Evolutionary conservation across 768 basidiomycete species (phyloP), one percentile per base, ranked within the genome.

Genomic region (Leccinum arenicola): DNA sequence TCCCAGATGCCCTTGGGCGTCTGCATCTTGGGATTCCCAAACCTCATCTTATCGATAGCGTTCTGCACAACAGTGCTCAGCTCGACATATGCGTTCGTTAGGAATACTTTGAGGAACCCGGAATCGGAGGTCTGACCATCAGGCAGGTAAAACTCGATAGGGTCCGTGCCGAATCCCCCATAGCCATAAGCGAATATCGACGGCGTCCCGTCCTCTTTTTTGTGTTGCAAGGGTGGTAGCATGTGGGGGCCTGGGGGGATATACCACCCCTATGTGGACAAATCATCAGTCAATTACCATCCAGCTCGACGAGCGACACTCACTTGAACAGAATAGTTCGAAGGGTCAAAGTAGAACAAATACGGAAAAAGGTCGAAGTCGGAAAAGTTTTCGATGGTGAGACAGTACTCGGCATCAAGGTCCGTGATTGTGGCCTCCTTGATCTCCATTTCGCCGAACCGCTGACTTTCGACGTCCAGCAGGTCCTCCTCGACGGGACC

Each of bases 291-390:
- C 51, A 17, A 21, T 52, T 5, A 19, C 19, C 19, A 8, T 35
- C 29, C 31, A 27, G 12, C 2, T n/a, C 11, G 19, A 19, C 19
- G n/a, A 19, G 19, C 33, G 29, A 6, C 35, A 23, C 66, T 68
- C 14, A 68, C 66, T 6, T 63, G 53, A 9, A 68, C 17, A n/a
- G 56, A 36, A 10, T 68, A 68, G 33, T 68, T 60, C 2, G 56
- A 63, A 9, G 67, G 66, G 12, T 68, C 66, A n/a, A 67, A 66
- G 36, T 65, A 68, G 59, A 68, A 67, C 27, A 67, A 21, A 52
- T 68, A 67, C 3, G 67, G 67, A 6, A 66, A 68, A 1, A 68
- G 56, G 43, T 63, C 59, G 56, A 61, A 54, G 0, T 61, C 56
- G 40, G 66, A 68, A 17, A 2, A 38, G 52, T 66, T 68, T 54